Conservation (phyloP, 2,329 filamentous ascomycete genomes). For the Botrytis paeoniae region DNA sequence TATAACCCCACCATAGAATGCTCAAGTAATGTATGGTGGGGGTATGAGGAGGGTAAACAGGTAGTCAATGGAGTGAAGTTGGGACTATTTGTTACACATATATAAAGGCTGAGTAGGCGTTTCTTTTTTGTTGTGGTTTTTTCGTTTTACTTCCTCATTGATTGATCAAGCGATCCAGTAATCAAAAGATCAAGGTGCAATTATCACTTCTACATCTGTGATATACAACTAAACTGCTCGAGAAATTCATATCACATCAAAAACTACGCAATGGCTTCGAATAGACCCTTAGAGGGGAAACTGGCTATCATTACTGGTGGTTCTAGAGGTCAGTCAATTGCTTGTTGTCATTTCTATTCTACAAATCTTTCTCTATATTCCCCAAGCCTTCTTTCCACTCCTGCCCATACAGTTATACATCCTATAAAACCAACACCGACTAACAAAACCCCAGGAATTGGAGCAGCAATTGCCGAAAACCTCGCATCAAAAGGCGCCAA, state of each 20-base stretch:
- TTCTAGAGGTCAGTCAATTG: conserved; percentile 59
- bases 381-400: neutral
- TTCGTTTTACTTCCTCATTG: neutral
- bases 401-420: neutral
- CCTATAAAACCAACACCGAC: neutral
- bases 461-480: conserved; percentile 59
- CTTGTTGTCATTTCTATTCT: neutral
- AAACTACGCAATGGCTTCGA: conserved; percentile 20
- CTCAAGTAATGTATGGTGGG: neutral
- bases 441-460: conserved; percentile 60
- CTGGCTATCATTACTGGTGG: conserved; percentile 77
- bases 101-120: neutral
- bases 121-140: neutral
- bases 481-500: conserved; percentile 66
- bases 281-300: conserved; percentile 61
- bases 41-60: neutral
- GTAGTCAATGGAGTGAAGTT: neutral
- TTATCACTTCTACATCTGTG: neutral
- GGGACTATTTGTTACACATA: neutral
- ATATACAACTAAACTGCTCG: neutral
- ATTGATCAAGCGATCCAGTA: neutral
- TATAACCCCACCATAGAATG: neutral
- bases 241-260: conserved; percentile 7
- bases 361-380: neutral
- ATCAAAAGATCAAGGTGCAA: neutral